phyloP scores from a whole-genome alignment of 495 filamentous ascomycete species.

The Xylaria scruposa region DNA sequence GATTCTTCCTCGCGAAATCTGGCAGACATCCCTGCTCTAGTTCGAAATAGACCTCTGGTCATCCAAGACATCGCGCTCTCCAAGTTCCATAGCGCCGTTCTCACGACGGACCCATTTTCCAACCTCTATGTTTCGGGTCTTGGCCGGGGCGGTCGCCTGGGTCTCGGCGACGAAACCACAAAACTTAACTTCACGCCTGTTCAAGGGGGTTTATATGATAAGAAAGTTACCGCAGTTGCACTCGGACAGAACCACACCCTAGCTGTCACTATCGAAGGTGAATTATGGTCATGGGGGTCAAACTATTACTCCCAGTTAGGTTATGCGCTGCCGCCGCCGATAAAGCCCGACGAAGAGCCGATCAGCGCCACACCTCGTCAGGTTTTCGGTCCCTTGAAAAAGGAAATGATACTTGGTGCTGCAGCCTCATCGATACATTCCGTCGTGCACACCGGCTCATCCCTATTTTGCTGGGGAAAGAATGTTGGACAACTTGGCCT shows the following conservation, averaged over 20 bases:
- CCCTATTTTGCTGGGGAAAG: constrained; percentile 93
- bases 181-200: constrained; percentile 83
- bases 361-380: constrained; percentile 82
- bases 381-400: constrained; percentile 88
- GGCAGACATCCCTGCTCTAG: constrained; percentile 67
- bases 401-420: constrained; percentile 79
- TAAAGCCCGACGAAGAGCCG: constrained; percentile 75
- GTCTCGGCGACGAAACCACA: constrained; percentile 87
- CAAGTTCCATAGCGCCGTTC: constrained; percentile 88
- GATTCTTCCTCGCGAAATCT: constrained; percentile 43
- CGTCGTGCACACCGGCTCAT: constrained; percentile 79
- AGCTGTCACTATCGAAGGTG: constrained; percentile 79
- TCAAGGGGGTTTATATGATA: constrained; percentile 72
- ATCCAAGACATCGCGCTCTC: constrained; percentile 83
- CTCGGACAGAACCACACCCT: constrained; percentile 92
- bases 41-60: constrained; percentile 71
- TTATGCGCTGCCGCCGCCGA: constrained; percentile 66
- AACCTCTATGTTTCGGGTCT: constrained; percentile 95
- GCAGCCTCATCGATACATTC: constrained; percentile 94
- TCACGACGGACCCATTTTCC: constrained; percentile 87
- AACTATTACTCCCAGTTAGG: constrained; percentile 89
- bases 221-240: constrained; percentile 72
- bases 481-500: constrained; percentile 94
- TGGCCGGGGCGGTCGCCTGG: constrained; percentile 87
- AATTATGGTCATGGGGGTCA: constrained; percentile 91